A percentile compares a stretch with the other conserved stretches of the same genome.
Conservation (phyloP, 768 basidiomycete genomes). For the Agrocybe pediades region DNA sequence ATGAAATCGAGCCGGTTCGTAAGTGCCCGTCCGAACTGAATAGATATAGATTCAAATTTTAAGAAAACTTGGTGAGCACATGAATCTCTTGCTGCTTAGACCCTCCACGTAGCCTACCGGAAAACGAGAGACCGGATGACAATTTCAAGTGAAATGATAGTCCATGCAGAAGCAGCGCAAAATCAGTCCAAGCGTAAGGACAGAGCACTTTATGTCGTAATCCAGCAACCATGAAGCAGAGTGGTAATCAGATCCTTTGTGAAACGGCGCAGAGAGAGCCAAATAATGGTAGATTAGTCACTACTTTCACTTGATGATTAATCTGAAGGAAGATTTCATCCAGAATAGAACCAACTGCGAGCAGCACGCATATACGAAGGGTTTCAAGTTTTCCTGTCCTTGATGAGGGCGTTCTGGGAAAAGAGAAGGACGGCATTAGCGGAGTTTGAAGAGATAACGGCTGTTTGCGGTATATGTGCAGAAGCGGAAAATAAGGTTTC, state of each 20-base stretch:
- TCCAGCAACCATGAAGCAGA: background rate
- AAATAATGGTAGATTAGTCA: too few species aligned
- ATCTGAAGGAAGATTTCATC: too few species aligned
- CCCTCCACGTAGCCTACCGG: background rate
- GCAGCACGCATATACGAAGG: background rate
- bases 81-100: background rate
- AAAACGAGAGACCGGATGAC: background rate
- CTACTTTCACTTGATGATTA: too few species aligned
- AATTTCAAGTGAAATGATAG: too few species aligned
- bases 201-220: background rate
- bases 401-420: background rate
- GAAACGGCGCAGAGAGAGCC: background rate
- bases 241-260: background rate
- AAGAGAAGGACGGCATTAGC: slow-evolving; percentile 1
- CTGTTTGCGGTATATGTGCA: slow-evolving; percentile 32
- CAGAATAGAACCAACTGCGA: background rate
- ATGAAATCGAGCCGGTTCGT: background rate
- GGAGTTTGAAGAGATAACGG: slow-evolving; percentile 21
- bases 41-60: background rate
- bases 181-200: too few species aligned
- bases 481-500: slow-evolving; percentile 39
- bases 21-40: background rate
- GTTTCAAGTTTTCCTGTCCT: background rate
- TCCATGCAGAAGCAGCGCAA: too few species aligned
- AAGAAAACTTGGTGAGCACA: background rate